Evolutionary conservation across 2,329 filamentous ascomycete genomes (phyloP).

Genomic region (Alternaria sp.): DNA sequence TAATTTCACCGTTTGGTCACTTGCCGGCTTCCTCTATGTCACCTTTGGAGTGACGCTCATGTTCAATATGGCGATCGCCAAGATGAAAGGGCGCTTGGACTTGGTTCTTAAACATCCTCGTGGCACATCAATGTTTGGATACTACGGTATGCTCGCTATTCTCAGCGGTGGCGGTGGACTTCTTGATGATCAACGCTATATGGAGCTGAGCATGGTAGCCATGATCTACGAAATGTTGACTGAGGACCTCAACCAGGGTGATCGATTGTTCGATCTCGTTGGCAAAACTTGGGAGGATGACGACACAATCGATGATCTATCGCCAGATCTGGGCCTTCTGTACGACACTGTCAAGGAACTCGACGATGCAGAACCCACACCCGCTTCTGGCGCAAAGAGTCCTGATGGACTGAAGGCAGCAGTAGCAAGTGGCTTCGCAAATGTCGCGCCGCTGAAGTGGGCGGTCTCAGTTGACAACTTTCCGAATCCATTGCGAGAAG

Average conservation of each 20-base stretch:
- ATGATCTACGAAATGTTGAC: neutral
- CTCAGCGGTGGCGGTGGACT: neutral
- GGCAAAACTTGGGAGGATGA: neutral
- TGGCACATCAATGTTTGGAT: neutral
- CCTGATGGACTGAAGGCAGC: neutral
- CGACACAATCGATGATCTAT: neutral
- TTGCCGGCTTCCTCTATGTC: neutral
- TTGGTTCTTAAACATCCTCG: neutral
- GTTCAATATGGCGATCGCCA: neutral
- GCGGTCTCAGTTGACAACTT: neutral
- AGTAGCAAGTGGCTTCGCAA: neutral
- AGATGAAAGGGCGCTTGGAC: neutral
- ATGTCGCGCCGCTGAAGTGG: neutral
- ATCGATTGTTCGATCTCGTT: neutral
- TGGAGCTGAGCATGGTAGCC: neutral
- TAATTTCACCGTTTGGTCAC: neutral
- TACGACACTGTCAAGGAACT: neutral
- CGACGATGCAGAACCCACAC: neutral
- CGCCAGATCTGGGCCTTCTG: neutral
- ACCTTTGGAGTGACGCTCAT: neutral
- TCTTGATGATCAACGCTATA: neutral
- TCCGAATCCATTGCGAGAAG: neutral
- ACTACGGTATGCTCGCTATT: neutral
- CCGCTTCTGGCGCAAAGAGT: neutral
- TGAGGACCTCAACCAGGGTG: neutral